Base-by-base conservation (phyloP, 2,329 filamentous ascomycete species). In the Trichoderma arundinaceum region DNA sequence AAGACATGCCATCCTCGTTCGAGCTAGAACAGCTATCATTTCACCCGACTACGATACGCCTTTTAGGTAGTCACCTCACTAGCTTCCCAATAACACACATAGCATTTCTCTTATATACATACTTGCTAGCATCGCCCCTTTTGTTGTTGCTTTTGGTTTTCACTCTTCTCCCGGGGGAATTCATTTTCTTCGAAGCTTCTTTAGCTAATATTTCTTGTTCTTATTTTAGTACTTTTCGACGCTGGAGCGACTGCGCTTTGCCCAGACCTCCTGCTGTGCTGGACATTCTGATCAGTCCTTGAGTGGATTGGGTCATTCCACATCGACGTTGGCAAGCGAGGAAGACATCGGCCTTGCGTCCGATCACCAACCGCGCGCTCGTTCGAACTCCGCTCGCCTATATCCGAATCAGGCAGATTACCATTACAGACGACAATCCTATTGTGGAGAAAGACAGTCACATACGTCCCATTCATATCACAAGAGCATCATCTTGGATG, bases 171-270 rank as follows among this genome's bases (percentile, higher is more conserved):
- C 15, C 15, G 10, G 22, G 41, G 13, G 15, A 17, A 28, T 12
- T 7, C 10, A 33, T 22, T 44, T 52, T 28, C 17, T 60, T 49
- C 41, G 12, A 54, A 56, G n/a, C 60, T 52, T 59, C 43, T 41
- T 7, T 28, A 46, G 44, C 54, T 66, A 44, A 63, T 46, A 46
- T 60, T 8, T 46, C 15, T 38, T 7, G 35, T 65, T 39, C 32
- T 44, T 61, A 17, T 61, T 66, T 46, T 75, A 92, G 86, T 92
- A 90, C 79, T 92, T 92, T 79, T 91, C 89, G 38, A 88, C 86
- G 7, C 82, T 90, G 68, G 90, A 92, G 77, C 85, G 89, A 66
- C 82, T 91, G 66, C 86, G 87, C 71, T 87, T 92, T 74, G 85
- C 84, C 58, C 86, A 88, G 71, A 70, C 71, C 48, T 68, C 72